A percentile compares a stretch with the other conserved stretches of the same genome.
These are phyloP conservation scores for Emmonsia crescens DNA, from an alignment of 2,329 filamentous ascomycete genomes.

Conservation along the genomic window DNA sequence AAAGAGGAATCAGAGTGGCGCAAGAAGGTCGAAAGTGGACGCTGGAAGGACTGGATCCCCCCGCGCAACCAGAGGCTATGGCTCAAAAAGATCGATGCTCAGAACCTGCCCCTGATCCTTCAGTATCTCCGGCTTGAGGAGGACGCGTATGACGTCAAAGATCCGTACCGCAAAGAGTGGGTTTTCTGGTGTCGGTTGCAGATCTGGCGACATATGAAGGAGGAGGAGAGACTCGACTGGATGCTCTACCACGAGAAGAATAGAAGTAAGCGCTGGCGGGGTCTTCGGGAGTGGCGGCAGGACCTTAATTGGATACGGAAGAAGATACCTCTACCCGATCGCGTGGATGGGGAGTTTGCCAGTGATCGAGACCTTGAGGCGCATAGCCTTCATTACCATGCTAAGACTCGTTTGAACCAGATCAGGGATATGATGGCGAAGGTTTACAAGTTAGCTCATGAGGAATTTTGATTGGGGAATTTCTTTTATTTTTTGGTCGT, in stretches of 20 bases:
- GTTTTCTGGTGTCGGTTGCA: slow-evolving; percentile 2
- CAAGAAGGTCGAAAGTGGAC: background rate
- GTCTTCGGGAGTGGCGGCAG: background rate
- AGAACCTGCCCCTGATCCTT: background rate
- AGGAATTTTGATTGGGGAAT: background rate
- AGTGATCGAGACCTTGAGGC: background rate
- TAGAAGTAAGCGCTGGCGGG: slow-evolving; percentile 1
- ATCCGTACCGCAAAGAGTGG: slow-evolving; percentile 1
- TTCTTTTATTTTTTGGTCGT: background rate
- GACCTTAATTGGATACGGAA: background rate
- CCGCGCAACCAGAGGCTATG: background rate
- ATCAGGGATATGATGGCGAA: slow-evolving; percentile 2
- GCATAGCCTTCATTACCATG: background rate
- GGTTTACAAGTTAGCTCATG: background rate
- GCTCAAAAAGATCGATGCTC: background rate
- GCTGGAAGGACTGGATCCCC: slow-evolving; percentile 1
- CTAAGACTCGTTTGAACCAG: background rate
- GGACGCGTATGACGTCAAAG: background rate
- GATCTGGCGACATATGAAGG: background rate
- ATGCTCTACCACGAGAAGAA: slow-evolving; percentile 1
- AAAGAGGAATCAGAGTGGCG: slow-evolving; percentile 2
- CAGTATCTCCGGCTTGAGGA: slow-evolving; percentile 2
- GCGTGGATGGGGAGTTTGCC: background rate
- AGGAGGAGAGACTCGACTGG: background rate
- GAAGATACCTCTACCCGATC: background rate